These are phyloP conservation scores for Luzula sylvatica DNA, from an alignment of 176 grass and related monocot species.

Conservation along the genomic window DNA sequence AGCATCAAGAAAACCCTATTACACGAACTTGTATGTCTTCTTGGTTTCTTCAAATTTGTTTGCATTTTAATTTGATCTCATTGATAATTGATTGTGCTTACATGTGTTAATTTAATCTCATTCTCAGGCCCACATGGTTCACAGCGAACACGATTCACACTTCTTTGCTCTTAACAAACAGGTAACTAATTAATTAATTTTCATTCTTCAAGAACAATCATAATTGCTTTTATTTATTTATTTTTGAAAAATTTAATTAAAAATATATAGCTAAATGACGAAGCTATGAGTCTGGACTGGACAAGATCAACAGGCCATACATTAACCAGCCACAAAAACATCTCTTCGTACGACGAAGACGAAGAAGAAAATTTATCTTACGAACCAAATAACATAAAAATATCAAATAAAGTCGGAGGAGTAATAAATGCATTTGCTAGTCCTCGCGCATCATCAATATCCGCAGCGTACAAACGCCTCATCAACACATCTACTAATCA, in stretches of 20 bases:
- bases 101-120: constrained; percentile 30
- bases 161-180: constrained; percentile 97
- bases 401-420: constrained; percentile 59
- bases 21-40: constrained; percentile 78
- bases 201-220: too few species aligned
- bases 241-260: constrained; percentile 7
- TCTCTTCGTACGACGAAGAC: constrained; percentile 54
- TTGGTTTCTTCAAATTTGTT: constrained; percentile 8
- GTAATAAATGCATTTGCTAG: constrained; percentile 31
- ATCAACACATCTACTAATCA: constrained; percentile 25
- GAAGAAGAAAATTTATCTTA: constrained; percentile 47
- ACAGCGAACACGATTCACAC: constrained; percentile 78
- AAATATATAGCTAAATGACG: constrained; percentile 82
- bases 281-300: constrained; percentile 75
- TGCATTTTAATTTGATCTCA: constrained; percentile 7
- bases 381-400: constrained; percentile 13
- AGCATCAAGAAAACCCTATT: constrained; percentile 88
- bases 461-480: constrained; percentile 64
- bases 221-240: too few species aligned
- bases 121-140: constrained; percentile 95
- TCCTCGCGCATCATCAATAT: constrained; percentile 43
- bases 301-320: constrained; percentile 80
- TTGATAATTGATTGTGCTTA: neutral
- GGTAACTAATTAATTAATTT: constrained; percentile 20
- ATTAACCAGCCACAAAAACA: constrained; percentile 46